Evolutionary conservation across 2,329 filamentous ascomycete genomes (phyloP).

Genomic region (Seiridium cupressi): DNA sequence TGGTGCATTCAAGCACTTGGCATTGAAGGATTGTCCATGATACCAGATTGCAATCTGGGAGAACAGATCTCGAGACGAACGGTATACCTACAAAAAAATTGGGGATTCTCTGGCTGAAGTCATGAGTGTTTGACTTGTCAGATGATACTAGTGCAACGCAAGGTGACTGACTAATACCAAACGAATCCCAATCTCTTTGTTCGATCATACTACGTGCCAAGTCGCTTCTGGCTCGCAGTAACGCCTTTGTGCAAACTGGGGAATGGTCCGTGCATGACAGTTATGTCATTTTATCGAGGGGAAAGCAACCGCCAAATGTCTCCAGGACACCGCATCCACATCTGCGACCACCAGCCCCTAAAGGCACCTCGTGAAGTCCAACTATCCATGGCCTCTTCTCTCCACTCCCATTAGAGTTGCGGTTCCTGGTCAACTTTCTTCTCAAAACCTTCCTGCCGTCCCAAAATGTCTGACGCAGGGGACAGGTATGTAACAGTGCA

Average conservation of each 20-base stretch:
- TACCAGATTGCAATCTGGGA: no score
- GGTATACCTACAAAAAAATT: no score
- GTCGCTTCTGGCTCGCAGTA: background rate
- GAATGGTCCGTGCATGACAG: background rate
- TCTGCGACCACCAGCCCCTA: background rate
- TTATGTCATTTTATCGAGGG: slow-evolving; percentile 6
- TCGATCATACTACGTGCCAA: background rate
- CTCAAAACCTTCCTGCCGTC: background rate
- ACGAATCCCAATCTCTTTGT: background rate
- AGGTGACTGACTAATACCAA: no score
- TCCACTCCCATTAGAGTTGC: background rate
- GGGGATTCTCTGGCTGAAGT: no score
- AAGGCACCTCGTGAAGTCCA: background rate
- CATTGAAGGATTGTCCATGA: no score
- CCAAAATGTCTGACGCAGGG: slow-evolving; percentile 11
- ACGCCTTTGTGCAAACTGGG: background rate
- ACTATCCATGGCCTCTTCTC: background rate
- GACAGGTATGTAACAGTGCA: slow-evolving; percentile 9
- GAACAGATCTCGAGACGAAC: no score
- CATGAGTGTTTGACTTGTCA: no score
- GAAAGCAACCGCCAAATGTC: background rate
- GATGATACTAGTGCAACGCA: no score
- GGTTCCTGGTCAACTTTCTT: background rate
- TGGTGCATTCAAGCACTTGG: no score
- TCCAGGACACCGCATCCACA: background rate